phyloP scores from a whole-genome alignment of 768 basidiomycete genomes.

The Tricholomella constricta region DNA sequence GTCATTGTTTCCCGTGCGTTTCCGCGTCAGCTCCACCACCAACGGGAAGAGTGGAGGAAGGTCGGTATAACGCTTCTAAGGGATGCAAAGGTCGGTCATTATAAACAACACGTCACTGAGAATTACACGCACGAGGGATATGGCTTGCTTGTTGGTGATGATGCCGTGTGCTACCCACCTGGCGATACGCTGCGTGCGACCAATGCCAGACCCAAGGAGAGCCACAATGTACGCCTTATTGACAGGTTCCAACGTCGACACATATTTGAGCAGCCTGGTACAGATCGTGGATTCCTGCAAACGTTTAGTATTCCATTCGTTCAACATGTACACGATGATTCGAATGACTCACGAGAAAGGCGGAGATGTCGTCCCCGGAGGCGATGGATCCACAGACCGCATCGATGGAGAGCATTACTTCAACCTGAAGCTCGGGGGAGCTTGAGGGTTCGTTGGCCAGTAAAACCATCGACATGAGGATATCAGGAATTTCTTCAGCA shows the following conservation, averaged over 20 bases:
- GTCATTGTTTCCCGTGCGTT: conserved; percentile 24
- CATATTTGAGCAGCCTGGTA: conserved; percentile 43
- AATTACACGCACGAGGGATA: conserved; percentile 25
- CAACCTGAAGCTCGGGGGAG: conserved; percentile 43
- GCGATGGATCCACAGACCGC: conserved; percentile 45
- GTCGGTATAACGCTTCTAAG: conserved; percentile 42
- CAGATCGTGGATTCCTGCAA: conserved; percentile 51
- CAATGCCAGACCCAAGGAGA: conserved; percentile 52
- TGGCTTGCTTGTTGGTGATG: conserved; percentile 32
- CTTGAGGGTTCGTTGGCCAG: conserved; percentile 58
- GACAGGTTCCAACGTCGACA: conserved; percentile 40
- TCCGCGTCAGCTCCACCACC: conserved; percentile 47
- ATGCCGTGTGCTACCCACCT: conserved; percentile 57
- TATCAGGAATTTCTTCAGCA: conserved; percentile 44
- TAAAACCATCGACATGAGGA: conserved; percentile 51
- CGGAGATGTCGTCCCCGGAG: conserved; percentile 26
- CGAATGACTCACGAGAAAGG: conserved; percentile 26
- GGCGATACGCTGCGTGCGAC: conserved; percentile 54
- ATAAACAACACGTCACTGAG: neutral
- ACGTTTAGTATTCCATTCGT: neutral
- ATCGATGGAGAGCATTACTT: conserved; percentile 50
- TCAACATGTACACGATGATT: neutral
- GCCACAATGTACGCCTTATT: conserved; percentile 55
- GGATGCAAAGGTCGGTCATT: conserved; percentile 8
- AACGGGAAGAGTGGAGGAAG: conserved; percentile 55